Evolutionary conservation across 305 asterid genomes (phyloP).

Genomic region (Stenogyne calaminthoides): DNA sequence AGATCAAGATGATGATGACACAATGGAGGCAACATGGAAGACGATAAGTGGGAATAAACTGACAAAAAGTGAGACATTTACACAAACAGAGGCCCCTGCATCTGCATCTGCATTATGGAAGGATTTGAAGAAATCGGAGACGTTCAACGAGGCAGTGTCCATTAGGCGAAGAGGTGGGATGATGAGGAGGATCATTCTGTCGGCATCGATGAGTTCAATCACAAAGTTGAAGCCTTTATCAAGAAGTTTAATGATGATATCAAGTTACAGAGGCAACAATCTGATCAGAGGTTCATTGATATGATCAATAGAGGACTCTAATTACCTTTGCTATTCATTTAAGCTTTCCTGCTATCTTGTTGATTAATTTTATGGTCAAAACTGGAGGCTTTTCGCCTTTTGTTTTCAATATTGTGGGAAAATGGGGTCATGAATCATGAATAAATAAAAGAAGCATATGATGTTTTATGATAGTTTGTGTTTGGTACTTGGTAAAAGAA

Average conservation of each 20-base stretch:
- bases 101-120: constrained; percentile 38
- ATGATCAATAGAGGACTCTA: constrained; percentile 8
- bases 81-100: constrained; percentile 32
- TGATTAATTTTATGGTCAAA: no score
- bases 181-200: constrained; percentile 44
- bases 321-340: no score
- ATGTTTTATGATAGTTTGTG: no score
- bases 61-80: constrained; percentile 37
- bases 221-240: constrained; percentile 47
- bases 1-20: constrained; percentile 22
- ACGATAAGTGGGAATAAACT: constrained; percentile 33
- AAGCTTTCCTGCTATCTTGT: no score
- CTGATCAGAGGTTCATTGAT: constrained; percentile 43
- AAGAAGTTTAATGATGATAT: constrained; percentile 38
- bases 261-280: constrained; percentile 48
- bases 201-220: constrained; percentile 42
- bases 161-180: constrained; percentile 40
- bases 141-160: constrained; percentile 50
- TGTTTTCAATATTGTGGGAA: no score
- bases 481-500: no score
- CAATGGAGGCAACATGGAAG: constrained; percentile 59
- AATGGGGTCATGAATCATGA: no score
- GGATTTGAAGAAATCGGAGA: constrained; percentile 53
- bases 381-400: no score
- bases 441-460: no score